Evolutionary conservation across 768 basidiomycete species (phyloP), one percentile per base, ranked within the genome.

Genomic region (Mycena polygramma): DNA sequence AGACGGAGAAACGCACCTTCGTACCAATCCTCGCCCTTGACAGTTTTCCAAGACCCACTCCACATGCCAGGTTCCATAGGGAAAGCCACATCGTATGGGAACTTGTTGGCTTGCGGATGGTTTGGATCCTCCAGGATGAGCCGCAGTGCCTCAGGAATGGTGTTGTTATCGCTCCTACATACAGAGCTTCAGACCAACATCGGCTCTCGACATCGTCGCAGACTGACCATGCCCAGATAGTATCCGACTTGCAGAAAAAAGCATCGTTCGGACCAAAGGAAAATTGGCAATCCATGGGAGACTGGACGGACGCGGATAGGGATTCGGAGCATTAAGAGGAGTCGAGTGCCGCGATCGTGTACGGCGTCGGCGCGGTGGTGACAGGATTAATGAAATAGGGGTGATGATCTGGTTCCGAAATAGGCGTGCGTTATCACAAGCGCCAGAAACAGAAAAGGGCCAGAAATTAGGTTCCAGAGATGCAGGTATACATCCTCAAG

Each of bases 181-280:
- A 37, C n/a, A 4, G 6, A 4, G 8, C 14, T 4, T 70, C 24
- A 64, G 63, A 41, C 41, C 11, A 15, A 43, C 19, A 17, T n/a
- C n/a, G 24, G 9, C 10, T 24, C 41, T 22, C 0, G 36, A 20
- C 14, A 43, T 46, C 17, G n/a, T 11, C 22, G 20, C 8, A 30
- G 19, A 59, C 71, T 43, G 13, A 73, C 71, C 72, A 73, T 22
- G 63, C 72, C 72, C 72, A 73, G 5, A 51, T 43, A 3, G 68
- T 35, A 13, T 66, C 59, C 4, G 22, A 39, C 55, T 69, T 69
- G 48, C 54, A 48, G 59, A 73, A 73, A 24, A 62, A 73, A 3
- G 72, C 63, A 17, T 60, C 64, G 46, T 73, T 69, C 2, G 72
- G 72, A n/a, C 72, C 72, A 63, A 73, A 73, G 15, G 72, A 73